Base-by-base conservation (phyloP, 208 protist genomes). In the Acanthamoeba castellanii region DNA sequence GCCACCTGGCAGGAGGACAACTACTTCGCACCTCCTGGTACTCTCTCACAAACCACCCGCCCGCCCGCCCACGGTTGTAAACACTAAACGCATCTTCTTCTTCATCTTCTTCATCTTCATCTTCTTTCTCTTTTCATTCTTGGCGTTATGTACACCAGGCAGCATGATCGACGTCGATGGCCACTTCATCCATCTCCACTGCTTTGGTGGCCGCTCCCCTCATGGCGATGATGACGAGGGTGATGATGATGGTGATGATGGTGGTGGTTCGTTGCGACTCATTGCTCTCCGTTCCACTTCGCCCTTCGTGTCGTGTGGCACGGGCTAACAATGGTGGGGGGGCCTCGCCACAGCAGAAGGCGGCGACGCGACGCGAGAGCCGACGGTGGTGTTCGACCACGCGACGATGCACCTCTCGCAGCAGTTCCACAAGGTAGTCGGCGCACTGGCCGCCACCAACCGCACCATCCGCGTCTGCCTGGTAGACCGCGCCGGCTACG, bases 321-420 rank as follows among this genome's bases (percentile, higher is more conserved):
- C n/a, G n/a, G n/a, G n/a, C n/a, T n/a, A n/a, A n/a, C n/a, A n/a
- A n/a, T n/a, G 16, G 66, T 5, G 50, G 8, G 50, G 13, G 50
- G 50, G 13, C 50, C 8, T 16, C 50, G 50, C 50, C n/a, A n/a
- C n/a, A n/a, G n/a, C n/a, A 13, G 50, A 55, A 55, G 50, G 50
- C 4, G 66, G 32, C 34, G 13, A n/a, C n/a, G n/a, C n/a, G n/a
- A n/a, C 27, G 42, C 72, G 30, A 50, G 30, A 42, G 30, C 82
- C 82, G 18, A 90, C 82, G 14, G 52, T 90, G 27, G 82, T 90
- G 82, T 90, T 90, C 20, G 82, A 90, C n/a, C 82, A 90, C 82
- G 37, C 52, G n/a, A 90, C 37, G 32, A 90, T 90, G 82, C 27
- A 30, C 42, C 37, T 90, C 3, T 16, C 82, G 82, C 82, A 66